phyloP scores from a whole-genome alignment of 2,329 filamentous ascomycete genomes.

The Metarhizium sp. region DNA sequence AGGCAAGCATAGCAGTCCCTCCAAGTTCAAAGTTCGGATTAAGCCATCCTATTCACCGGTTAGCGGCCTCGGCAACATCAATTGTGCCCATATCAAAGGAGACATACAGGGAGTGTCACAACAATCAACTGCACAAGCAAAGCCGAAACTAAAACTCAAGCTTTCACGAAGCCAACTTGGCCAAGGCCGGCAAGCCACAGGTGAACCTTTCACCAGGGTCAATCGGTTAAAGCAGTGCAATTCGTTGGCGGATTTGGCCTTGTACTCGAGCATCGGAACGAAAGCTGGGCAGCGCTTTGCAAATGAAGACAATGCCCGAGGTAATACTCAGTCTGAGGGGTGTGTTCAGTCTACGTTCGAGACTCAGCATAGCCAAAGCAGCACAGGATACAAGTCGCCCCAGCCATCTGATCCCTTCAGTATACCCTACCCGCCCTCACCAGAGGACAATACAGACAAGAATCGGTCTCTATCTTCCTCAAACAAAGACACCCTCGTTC shows the following conservation, averaged over 20 bases:
- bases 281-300: background rate
- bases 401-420: conserved; percentile 25
- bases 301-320: background rate
- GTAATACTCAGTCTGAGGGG: background rate
- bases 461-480: conserved; percentile 7
- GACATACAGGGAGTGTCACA: background rate
- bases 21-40: conserved; percentile 20
- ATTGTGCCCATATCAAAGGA: background rate
- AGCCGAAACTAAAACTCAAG: conserved; percentile 23
- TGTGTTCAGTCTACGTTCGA: conserved; percentile 1
- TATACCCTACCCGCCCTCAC: conserved; percentile 21
- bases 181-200: conserved; percentile 8
- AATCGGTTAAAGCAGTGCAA: conserved; percentile 22
- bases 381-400: conserved; percentile 9
- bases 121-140: conserved; percentile 3
- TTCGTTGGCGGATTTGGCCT: conserved; percentile 20
- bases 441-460: conserved; percentile 7
- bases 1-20: conserved; percentile 7
- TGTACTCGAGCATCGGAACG: conserved; percentile 9
- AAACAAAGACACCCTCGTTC: conserved; percentile 5
- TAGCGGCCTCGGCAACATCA: background rate
- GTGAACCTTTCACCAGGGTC: conserved; percentile 10
- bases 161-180: conserved; percentile 20
- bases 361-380: conserved; percentile 5
- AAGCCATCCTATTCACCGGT: conserved; percentile 12